Conservation (phyloP, 108 stramenopile species). For the Skeletonema marinoi region DNA sequence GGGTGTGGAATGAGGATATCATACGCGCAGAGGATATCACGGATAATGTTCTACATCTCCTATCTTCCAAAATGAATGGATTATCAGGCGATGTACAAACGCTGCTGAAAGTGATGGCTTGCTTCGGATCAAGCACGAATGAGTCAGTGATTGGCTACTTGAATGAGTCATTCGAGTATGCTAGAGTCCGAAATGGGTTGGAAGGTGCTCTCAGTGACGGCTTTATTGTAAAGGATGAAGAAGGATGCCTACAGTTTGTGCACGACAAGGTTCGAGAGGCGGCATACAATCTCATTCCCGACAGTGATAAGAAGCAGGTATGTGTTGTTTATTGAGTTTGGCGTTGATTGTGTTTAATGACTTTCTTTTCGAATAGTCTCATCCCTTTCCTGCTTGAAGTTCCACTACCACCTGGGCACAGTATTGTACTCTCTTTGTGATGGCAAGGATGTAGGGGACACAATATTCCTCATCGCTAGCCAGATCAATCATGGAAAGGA, state of each 20-base stretch:
- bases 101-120: constrained; percentile 30
- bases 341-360: too few species aligned
- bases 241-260: neutral
- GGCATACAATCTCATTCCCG: too few species aligned
- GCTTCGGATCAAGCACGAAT: constrained; percentile 36
- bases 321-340: neutral
- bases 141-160: constrained; percentile 9
- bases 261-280: too few species aligned
- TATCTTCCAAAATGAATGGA: neutral
- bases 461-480: neutral
- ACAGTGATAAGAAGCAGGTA: constrained; percentile 11
- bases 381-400: neutral
- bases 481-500: constrained; percentile 1
- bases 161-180: neutral
- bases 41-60: too few species aligned
- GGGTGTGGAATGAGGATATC: too few species aligned
- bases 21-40: too few species aligned
- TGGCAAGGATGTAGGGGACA: neutral
- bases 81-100: constrained; percentile 17
- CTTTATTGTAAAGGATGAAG: constrained; percentile 17
- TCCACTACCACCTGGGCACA: constrained; percentile 5
- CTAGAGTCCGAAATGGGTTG: constrained; percentile 3
- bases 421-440: neutral
- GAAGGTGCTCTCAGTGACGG: constrained; percentile 18
- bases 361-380: too few species aligned